Percentiles rank a stretch among this genome's conserved stretches.
Conservation (phyloP, 1,139 yeast species). For the Yamadazyma atlantica region DNA sequence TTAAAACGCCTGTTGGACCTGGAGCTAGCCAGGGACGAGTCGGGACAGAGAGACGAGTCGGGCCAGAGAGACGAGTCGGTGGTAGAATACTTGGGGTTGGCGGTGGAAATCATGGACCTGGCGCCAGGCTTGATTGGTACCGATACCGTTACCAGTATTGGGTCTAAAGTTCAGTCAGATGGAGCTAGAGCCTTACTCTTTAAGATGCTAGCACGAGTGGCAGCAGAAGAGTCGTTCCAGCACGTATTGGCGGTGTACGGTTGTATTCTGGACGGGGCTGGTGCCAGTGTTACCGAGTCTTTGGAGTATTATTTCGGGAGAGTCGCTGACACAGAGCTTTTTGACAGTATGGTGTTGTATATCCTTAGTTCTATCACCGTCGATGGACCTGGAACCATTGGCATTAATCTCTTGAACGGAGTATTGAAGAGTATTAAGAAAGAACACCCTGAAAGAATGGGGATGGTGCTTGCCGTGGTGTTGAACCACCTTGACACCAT, state of each 20-base stretch:
- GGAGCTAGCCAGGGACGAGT: no score
- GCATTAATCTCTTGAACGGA: conserved; percentile 5
- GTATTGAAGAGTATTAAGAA: conserved; percentile 7
- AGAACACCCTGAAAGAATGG: conserved; percentile 7
- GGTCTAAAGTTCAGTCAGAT: background rate
- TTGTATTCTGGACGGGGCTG: background rate
- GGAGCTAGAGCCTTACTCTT: conserved; percentile 7
- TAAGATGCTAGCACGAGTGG: conserved; percentile 4
- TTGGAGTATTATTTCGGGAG: conserved; percentile 15
- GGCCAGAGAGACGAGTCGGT: background rate
- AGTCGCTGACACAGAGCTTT: conserved; percentile 5
- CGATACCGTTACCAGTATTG: background rate
- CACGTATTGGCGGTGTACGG: conserved; percentile 9
- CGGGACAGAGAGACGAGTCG: background rate
- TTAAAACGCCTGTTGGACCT: conserved; percentile 1
- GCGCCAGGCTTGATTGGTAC: conserved; percentile 1
- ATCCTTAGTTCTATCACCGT: conserved; percentile 6
- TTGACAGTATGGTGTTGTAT: conserved; percentile 3
- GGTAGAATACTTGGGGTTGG: conserved; percentile 1
- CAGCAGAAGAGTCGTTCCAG: conserved; percentile 1
- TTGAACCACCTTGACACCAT: background rate
- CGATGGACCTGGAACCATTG: conserved; percentile 9
- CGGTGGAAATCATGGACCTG: background rate
- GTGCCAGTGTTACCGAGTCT: conserved; percentile 6
- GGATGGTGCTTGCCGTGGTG: conserved; percentile 7